These are phyloP conservation scores for Alternaria conjuncta DNA, from an alignment of 2,329 filamentous ascomycete genomes.

Conservation along the genomic window DNA sequence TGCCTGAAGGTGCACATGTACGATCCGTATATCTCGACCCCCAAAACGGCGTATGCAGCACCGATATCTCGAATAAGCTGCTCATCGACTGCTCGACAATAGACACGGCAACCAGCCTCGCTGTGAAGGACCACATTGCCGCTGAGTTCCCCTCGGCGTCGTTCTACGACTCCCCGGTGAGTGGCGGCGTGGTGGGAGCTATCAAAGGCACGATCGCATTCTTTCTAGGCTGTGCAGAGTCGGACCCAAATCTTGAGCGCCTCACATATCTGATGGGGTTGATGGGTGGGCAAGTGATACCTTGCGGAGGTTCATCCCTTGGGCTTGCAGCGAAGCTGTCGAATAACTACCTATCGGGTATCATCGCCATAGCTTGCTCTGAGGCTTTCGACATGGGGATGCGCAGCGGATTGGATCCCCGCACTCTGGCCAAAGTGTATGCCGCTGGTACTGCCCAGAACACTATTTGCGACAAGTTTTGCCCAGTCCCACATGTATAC, in stretches of 20 bases:
- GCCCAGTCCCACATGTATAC: constrained; percentile 59
- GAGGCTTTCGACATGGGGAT: constrained; percentile 69
- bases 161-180: constrained; percentile 63
- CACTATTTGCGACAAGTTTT: constrained; percentile 59
- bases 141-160: constrained; percentile 49
- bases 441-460: constrained; percentile 60
- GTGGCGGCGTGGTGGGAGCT: constrained; percentile 61
- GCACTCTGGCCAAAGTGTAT: constrained; percentile 60
- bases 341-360: constrained; percentile 66
- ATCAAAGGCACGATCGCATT: constrained; percentile 60
- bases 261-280: constrained; percentile 55
- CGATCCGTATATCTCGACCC: constrained; percentile 58
- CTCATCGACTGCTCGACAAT: constrained; percentile 64
- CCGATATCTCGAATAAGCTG: constrained; percentile 53
- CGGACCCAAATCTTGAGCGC: constrained; percentile 52
- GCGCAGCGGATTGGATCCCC: constrained; percentile 61
- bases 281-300: constrained; percentile 63
- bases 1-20: constrained; percentile 61
- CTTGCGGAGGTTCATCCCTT: constrained; percentile 62
- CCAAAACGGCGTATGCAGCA: constrained; percentile 51
- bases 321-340: constrained; percentile 66
- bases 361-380: constrained; percentile 64
- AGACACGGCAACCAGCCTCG: constrained; percentile 59
- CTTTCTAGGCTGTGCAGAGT: constrained; percentile 60
- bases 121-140: constrained; percentile 51